These are phyloP conservation scores for Kodamaea derodonti DNA, from an alignment of 1,139 yeast genomes.

Conservation along the genomic window DNA sequence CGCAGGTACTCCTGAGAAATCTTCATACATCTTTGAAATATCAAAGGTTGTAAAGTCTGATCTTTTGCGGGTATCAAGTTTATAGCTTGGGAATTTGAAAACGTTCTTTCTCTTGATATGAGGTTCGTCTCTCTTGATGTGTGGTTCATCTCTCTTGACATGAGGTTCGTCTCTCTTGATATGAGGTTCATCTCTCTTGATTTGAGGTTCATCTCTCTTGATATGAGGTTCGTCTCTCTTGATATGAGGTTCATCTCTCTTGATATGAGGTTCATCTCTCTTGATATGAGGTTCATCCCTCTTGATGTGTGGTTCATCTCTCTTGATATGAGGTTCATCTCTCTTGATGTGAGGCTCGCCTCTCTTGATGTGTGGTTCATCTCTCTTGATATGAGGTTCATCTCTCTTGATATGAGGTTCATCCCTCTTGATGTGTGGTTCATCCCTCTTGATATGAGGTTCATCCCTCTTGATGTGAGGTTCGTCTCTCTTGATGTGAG, in stretches of 20 bases:
- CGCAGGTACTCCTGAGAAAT: conserved; percentile 3
- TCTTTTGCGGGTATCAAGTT: background rate
- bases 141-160: background rate
- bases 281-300: conserved; percentile 7
- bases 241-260: conserved; percentile 1
- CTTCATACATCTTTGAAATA: conserved; percentile 6
- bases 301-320: conserved; percentile 5
- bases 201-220: background rate
- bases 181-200: conserved; percentile 11
- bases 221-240: conserved; percentile 10
- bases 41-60: conserved; percentile 1
- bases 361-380: conserved; percentile 8
- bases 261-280: conserved; percentile 12
- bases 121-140: background rate
- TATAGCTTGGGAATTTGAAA: background rate
- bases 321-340: background rate
- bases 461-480: conserved; percentile 6
- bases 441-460: background rate
- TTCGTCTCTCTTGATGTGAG: conserved; percentile 12
- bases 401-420: background rate
- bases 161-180: conserved; percentile 11
- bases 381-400: background rate
- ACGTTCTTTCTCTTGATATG: conserved; percentile 11
- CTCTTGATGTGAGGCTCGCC: conserved; percentile 12
- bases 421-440: background rate